Evolutionary conservation across 306 rosid species (phyloP).

Genomic region (Mimosa pudica): DNA sequence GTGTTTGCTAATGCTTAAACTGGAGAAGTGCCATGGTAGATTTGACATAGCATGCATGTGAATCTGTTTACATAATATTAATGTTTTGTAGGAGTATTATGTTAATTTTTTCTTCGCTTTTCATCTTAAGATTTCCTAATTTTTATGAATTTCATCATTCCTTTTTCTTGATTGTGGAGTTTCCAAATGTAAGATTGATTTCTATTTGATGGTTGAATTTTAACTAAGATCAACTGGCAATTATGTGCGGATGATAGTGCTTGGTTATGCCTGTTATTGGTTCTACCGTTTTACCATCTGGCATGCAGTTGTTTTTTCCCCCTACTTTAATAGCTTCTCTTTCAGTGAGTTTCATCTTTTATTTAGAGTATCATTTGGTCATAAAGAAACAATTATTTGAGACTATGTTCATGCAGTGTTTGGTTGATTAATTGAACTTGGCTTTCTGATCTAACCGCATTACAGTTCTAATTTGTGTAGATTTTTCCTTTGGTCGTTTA

Average conservation of each 20-base stretch:
- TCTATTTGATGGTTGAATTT: slow-evolving; percentile 3
- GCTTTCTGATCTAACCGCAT: slow-evolving; percentile 8
- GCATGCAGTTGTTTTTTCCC: slow-evolving; percentile 9
- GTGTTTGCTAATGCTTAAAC: not conserved
- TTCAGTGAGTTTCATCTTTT: not conserved
- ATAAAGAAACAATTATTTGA: not conserved
- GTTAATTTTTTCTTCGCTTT: slow-evolving; percentile 4
- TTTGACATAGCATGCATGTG: slow-evolving; percentile 17
- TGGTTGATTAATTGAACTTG: slow-evolving; percentile 13
- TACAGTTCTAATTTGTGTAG: not conserved
- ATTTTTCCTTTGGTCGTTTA: slow-evolving; percentile 9
- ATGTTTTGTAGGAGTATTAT: not conserved
- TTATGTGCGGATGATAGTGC: slow-evolving; percentile 18
- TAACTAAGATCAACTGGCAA: slow-evolving; percentile 7
- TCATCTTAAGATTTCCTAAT: not conserved
- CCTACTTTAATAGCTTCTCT: not conserved
- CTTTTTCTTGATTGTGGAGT: slow-evolving; percentile 23
- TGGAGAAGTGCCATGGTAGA: slow-evolving; percentile 14
- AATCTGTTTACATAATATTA: slow-evolving; percentile 4
- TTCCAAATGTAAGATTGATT: slow-evolving; percentile 6
- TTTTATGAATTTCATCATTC: slow-evolving; percentile 4
- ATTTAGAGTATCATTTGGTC: slow-evolving; percentile 2
- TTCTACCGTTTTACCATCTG: slow-evolving; percentile 13
- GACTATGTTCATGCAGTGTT: not conserved
- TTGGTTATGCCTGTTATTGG: slow-evolving; percentile 14